Conservation (phyloP, 768 basidiomycete species). For the Suillus brevipes region DNA sequence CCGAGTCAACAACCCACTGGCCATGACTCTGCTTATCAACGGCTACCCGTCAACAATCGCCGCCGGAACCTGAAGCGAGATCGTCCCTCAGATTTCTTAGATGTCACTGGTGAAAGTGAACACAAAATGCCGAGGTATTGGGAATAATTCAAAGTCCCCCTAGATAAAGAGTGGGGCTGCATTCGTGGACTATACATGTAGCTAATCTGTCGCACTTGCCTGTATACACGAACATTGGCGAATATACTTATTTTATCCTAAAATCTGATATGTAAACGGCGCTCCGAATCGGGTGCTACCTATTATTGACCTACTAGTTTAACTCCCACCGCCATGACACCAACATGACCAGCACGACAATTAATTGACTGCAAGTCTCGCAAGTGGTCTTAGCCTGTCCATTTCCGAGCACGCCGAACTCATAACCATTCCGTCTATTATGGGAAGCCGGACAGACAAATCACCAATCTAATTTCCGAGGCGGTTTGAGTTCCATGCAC, state of each 20-base stretch:
- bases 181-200: not conserved
- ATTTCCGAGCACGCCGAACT: not conserved
- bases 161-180: not conserved
- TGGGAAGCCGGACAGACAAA: not conserved
- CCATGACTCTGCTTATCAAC: constrained; percentile 85
- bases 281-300: not conserved
- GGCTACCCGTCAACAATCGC: constrained; percentile 79
- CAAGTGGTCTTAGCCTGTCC: not conserved
- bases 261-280: constrained; percentile 7
- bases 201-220: constrained; percentile 6
- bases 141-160: constrained; percentile 48
- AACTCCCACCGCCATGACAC: not conserved
- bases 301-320: not conserved
- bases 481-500: not conserved
- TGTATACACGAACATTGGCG: constrained; percentile 17
- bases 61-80: constrained; percentile 78
- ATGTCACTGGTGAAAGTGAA: constrained; percentile 64
- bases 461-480: not conserved
- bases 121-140: constrained; percentile 72
- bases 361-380: not conserved
- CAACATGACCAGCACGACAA: not conserved
- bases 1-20: constrained; percentile 63
- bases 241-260: constrained; percentile 11
- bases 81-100: constrained; percentile 81
- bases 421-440: not conserved